phyloP scores from a whole-genome alignment of 306 rosid genomes.

The Inga laurina region DNA sequence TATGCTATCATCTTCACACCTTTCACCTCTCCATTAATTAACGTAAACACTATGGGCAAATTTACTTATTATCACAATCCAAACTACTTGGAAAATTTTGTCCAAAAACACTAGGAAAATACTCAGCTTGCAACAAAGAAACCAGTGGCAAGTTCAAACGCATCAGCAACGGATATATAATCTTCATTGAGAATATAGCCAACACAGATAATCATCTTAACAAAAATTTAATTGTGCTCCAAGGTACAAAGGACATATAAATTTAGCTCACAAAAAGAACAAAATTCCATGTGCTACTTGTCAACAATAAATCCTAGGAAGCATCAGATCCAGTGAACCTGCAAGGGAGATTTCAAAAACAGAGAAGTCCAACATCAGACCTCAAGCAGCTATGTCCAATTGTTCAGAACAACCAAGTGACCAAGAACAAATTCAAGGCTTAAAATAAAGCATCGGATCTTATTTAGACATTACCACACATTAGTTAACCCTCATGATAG shows the following conservation, averaged over 20 bases:
- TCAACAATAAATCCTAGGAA: constrained; percentile 18
- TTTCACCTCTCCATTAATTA: not conserved
- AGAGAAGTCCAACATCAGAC: not conserved
- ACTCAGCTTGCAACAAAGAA: not conserved
- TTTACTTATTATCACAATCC: not conserved
- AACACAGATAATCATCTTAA: constrained; percentile 2
- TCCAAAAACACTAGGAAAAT: not conserved
- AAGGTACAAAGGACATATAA: constrained; percentile 1
- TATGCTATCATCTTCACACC: not conserved
- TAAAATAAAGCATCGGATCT: not conserved
- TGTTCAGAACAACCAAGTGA: not conserved
- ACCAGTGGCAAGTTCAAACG: not conserved
- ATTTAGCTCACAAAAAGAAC: constrained; percentile 29
- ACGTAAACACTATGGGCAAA: too few species aligned
- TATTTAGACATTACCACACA: not conserved
- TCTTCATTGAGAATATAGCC: constrained; percentile 31
- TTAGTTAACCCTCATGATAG: not conserved
- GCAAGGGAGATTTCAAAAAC: constrained; percentile 16
- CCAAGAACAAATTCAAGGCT: not conserved
- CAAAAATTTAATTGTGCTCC: constrained; percentile 7
- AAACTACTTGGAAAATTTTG: not conserved
- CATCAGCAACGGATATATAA: constrained; percentile 24
- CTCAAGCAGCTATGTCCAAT: not conserved
- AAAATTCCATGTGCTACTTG: constrained; percentile 29
- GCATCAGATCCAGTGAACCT: constrained; percentile 28